Evolutionary conservation across 2,329 filamentous ascomycete species (phyloP), one percentile per base, ranked within the genome.

Genomic region (Westerdykella aurantiaca): DNA sequence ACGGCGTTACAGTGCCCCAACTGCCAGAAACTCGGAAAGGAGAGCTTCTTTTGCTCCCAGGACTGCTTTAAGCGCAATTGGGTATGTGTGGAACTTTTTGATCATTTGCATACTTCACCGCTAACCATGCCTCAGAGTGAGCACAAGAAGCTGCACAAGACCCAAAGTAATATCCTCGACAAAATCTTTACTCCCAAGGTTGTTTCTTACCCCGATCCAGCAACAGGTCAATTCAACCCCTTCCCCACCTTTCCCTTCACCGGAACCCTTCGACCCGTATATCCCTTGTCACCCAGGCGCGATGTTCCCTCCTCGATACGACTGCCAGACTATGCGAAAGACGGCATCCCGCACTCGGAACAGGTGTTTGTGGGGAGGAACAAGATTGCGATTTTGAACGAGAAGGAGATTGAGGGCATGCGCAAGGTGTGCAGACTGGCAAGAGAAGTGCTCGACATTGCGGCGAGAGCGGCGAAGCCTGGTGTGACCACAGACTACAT

Each of bases 61-160:
- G 93, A 97, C 58, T 98, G 93, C 76, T 98, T 98, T 74, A 97
- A 96, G 78, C 85, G 83, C 69, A 98, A 89, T 75, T 98, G 93
- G 93, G 93, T 97, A 82, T 58, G 55, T 56, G 4, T 29, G 4
- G 10, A 3, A 18, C 33, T 18, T n/a, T 38, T n/a, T 38, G 37
- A 38, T 16, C 2, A 22, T 18, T 12, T 41, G 14, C 16, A 6
- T 41, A 31, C n/a, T 18, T 16, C n/a, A 35, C 13, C 41, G 47
- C 59, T 64, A 57, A 64, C 47, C 23, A 29, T 29, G 38, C 37
- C 44, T 14, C 60, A 96, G 90, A 75, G 73, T 67, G 81, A 83
- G 49, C 91, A 97, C 74, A 97, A 96, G 72, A 70, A 76, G 49
- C 68, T 84, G 55, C 88, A 95, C 74, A 96, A 95, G 74, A 78